These are phyloP conservation scores for Chaetomidium leptoderma DNA, from an alignment of 495 filamentous ascomycete genomes.

Conservation along the genomic window DNA sequence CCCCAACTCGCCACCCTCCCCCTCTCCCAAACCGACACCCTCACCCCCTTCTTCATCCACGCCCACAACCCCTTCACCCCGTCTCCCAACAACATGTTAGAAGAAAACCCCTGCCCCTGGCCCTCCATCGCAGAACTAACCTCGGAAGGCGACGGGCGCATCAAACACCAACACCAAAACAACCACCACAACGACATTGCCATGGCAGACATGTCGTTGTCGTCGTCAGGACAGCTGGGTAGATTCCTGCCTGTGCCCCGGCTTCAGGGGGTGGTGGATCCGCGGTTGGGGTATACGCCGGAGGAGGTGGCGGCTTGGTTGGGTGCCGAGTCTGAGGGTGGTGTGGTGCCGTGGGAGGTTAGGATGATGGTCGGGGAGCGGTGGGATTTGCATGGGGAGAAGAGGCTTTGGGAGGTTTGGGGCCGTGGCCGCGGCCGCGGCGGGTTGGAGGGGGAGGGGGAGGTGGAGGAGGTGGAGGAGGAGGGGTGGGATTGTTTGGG, in stretches of 20 bases:
- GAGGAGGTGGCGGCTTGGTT: background rate
- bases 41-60: background rate
- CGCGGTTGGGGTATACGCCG: background rate
- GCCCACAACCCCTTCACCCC: conserved; percentile 6
- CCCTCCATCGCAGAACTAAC: background rate
- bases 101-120: background rate
- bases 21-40: background rate
- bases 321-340: background rate
- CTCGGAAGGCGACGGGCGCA: background rate
- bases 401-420: conserved; percentile 1
- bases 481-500: background rate
- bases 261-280: background rate
- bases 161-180: background rate
- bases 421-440: no score
- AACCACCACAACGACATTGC: background rate
- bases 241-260: conserved; percentile 1
- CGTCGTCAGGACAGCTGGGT: background rate
- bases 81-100: background rate
- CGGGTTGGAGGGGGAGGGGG: background rate
- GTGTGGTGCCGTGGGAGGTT: background rate
- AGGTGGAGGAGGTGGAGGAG: background rate
- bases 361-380: conserved; percentile 3
- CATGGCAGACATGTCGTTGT: no score
- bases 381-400: conserved; percentile 2
- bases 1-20: background rate